Base-by-base conservation (phyloP, 2,329 filamentous ascomycete genomes). In the Kalaharituber pfeilii region DNA sequence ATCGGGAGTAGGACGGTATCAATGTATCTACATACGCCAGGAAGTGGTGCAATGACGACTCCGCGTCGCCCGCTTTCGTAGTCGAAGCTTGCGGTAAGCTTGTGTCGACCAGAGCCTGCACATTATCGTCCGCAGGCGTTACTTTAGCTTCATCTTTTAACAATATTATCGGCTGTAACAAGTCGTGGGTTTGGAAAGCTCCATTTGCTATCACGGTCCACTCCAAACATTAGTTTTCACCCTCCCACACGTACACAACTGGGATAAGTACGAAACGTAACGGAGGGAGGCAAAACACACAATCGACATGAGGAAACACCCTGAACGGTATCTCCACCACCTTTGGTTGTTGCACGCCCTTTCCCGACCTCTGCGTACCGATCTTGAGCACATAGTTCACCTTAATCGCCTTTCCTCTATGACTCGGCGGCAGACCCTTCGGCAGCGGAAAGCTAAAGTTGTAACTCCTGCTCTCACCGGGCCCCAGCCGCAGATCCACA, bases 281-380 rank as follows among this genome's bases (percentile, higher is more conserved):
- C 15, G 36, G n/a, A n/a, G n/a, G n/a, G 4, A 15, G 51, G 66
- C 58, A 65, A 67, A 24, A 60, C 62, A 50, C 56, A 64, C 79
- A 79, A 69, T 94, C 93, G 33, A 98, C 89, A 62, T 89, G 91
- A 39, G 89, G 89, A 51, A 96, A 78, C 2, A 98, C 84, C 42
- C 91, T 80, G 65, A 98, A 95, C 0, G 91, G 91, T 26, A 95
- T 75, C 59, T 94, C 89, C 42, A 95, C 82, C n/a, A 86, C 86
- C 63, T 82, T 85, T 47, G 96, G 81, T 62, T 86, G 86, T 60
- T 89, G 81, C 62, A 87, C 84, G 24, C 77, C 75, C 13, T 81
- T 83, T 8, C 85, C 86, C 1, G 85, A 81, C 59, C 88, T 75
- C 67, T 98, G 91, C 0, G 89, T 94, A 45, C 89, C 89, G 59